Base-by-base conservation (phyloP, 2,329 filamentous ascomycete species). In the Fusarium miscanthi region DNA sequence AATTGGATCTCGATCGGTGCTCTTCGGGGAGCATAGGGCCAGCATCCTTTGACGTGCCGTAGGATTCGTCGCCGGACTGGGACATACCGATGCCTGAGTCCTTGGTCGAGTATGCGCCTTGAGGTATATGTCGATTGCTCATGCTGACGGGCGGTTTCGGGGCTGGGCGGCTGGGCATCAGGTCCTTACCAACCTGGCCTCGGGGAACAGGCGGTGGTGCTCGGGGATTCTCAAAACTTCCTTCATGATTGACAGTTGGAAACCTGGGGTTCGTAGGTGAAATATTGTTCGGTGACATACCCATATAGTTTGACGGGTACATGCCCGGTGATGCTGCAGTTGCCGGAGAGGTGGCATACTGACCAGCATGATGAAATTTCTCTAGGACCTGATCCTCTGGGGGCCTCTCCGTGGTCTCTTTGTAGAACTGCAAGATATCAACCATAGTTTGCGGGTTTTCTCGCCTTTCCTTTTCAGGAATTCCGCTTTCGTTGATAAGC, bases 151-250 rank as follows among this genome's bases (percentile, higher is more conserved):
- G 96, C n/a, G 95, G 93, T 81, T 93, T 93, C 57, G 95, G 96
- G 49, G 95, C 94, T 60, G 94, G 93, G 68, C 96, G 90, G 78
- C 90, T 93, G 54, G 96, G 95, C 79, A 97, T 87, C 69, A 87
- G 80, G 72, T 90, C 88, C 79, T 88, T 88, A 62, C 82, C 80
- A 45, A 84, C 80, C 48, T 82, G 84, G 65, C 82, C 83, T 64
- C 86, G 83, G 53, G 95, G 95, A 68, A 98, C 93, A 16, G 95
- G 96, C 72, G 96, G 96, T 42, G 96, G 93, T 23, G 95, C 93
- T 79, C 96, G 90, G 53, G 96, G 96, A 80, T 99, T 98, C 84
- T 98, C 96, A 83, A 98, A 99, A 85, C 94, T 98, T 80, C 94
- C 93, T 87, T 94, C 92, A 84, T 94, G 90, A 83, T 95, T 95